Evolutionary conservation across 2,329 filamentous ascomycete species (phyloP), one percentile per base, ranked within the genome.

Genomic region (Rhinocladiella mackenziei): DNA sequence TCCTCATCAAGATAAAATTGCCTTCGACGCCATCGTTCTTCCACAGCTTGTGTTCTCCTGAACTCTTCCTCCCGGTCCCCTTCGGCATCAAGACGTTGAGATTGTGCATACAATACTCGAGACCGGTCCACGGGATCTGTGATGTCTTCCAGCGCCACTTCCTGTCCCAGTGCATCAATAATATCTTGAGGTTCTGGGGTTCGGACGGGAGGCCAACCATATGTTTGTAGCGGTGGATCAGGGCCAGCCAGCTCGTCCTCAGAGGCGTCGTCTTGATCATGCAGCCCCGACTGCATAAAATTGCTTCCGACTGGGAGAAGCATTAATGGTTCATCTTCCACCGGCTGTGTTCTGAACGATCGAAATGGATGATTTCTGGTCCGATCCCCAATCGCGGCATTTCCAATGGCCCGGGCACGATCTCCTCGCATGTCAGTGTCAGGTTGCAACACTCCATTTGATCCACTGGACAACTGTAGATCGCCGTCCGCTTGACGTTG

Each of bases 1-100:
- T 94, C 88, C 63, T 89, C 84, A 45, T 94, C 87, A 1, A 88
- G 76, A 58, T 92, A 94, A 57, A 92, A 94, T 28, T 83, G 79
- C 33, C 87, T 75, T 46, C 84, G 76, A 57, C 77, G 78, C 86
- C 86, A 92, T 37, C 86, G 75, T 41, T 89, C 79, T 56, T 83
- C 74, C 25, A 87, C 69, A 51, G 64, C 63, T 51, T 64, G 51
- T 51, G 62, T 58, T 39, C 70, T 59, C 30, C 64, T 56, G 18
- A 65, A 59, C 43, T 69, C 62, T 15, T 44, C 40, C 11, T 63
- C 57, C 50, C 64, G 59, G 34, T 61, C 60, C n/a, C 64, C 61
- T 41, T 66, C 64, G 20, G 61, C 60, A 39, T 63, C 64, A 49
- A 68, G 62, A 51, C 68, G 62, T 34, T 62, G 59, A 46, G 60